Conservation (phyloP, 352 stramenopile genomes). For the Thalassiosira livingstoniorum region DNA sequence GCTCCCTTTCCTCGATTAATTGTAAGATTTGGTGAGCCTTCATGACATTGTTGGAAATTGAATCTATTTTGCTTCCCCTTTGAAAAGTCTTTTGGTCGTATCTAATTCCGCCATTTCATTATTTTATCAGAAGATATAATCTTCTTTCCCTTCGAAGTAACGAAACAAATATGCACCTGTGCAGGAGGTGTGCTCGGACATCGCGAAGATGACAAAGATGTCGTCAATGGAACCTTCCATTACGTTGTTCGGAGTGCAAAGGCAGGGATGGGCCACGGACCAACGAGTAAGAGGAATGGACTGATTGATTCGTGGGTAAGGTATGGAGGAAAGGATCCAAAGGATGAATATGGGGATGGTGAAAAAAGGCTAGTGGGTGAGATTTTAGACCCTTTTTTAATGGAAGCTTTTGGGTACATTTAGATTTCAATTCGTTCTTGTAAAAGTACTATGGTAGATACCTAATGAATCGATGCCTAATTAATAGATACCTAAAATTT, state of each 20-base stretch:
- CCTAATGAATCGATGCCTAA: too few relatives aligned
- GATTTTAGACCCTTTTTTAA: conserved; percentile 41
- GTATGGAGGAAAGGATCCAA: conserved; percentile 43
- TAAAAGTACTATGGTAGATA: too few relatives aligned
- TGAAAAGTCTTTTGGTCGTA: too few relatives aligned
- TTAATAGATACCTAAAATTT: too few relatives aligned
- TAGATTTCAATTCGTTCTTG: too few relatives aligned
- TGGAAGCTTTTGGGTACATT: conserved; percentile 51
- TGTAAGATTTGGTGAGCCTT: conserved; percentile 65
- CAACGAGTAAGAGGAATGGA: conserved; percentile 51
- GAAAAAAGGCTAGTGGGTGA: conserved; percentile 22
- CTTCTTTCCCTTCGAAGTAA: conserved; percentile 57
- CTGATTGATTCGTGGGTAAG: conserved; percentile 61
- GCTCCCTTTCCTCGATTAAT: conserved; percentile 59
- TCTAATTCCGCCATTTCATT: too few relatives aligned
- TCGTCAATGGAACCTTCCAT: conserved; percentile 43
- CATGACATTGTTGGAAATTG: too few relatives aligned
- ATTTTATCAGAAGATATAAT: conserved; percentile 72
- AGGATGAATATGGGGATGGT: conserved; percentile 39
- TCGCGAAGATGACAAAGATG: conserved; percentile 58
- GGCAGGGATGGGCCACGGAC: conserved; percentile 42
- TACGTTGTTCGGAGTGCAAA: conserved; percentile 61
- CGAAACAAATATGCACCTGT: conserved; percentile 50
- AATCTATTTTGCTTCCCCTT: too few relatives aligned
- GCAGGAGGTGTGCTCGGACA: conserved; percentile 48